Evolutionary conservation across 2,329 filamentous ascomycete species (phyloP).

Genomic region (Claviceps sp.): DNA sequence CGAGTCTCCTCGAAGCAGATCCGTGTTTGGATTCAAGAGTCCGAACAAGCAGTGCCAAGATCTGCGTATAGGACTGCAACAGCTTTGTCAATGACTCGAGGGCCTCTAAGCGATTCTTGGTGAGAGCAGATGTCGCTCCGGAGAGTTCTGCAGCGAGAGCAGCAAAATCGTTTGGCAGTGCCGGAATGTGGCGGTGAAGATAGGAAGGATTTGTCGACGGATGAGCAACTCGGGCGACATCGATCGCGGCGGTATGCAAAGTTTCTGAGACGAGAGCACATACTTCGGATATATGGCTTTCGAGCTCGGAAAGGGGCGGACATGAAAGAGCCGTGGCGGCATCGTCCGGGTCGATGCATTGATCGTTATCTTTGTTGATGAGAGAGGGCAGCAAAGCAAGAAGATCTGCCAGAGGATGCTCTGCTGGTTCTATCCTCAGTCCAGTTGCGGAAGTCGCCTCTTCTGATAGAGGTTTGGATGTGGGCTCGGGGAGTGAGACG

Average conservation of each 20-base stretch:
- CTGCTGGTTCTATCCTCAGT: constrained; percentile 16
- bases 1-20: constrained; percentile 34
- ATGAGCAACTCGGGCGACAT: constrained; percentile 33
- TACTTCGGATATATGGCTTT: constrained; percentile 33
- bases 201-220: constrained; percentile 40
- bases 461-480: constrained; percentile 6
- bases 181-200: constrained; percentile 43
- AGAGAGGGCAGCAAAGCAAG: constrained; percentile 41
- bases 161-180: constrained; percentile 27
- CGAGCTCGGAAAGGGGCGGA: constrained; percentile 35
- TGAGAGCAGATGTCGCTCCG: constrained; percentile 20
- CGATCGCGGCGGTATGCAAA: constrained; percentile 35
- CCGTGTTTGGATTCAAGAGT: constrained; percentile 42
- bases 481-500: constrained; percentile 20
- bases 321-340: constrained; percentile 32
- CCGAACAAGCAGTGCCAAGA: constrained; percentile 30
- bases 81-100: constrained; percentile 24
- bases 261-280: constrained; percentile 31
- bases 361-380: constrained; percentile 22
- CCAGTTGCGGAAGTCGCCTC: background rate
- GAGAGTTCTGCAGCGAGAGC: constrained; percentile 22
- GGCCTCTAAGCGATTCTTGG: constrained; percentile 24
- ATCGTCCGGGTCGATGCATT: constrained; percentile 22
- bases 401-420: constrained; percentile 34
- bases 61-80: constrained; percentile 25